Evolutionary conservation across 2,329 filamentous ascomycete species (phyloP).

Genomic region (Trichoderma sp.): DNA sequence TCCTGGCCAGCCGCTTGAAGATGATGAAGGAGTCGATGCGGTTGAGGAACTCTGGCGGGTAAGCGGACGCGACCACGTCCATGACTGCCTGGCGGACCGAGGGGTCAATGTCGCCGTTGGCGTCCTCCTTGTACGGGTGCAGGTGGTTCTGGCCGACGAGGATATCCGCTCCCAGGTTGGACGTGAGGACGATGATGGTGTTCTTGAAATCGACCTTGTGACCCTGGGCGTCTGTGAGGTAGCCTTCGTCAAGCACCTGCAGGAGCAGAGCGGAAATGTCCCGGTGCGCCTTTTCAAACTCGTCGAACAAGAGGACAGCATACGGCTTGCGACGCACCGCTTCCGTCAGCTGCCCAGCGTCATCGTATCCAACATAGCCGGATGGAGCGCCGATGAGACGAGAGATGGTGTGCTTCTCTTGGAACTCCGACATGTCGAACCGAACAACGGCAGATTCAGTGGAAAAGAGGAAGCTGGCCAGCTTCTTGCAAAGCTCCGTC

Average conservation of each 20-base stretch:
- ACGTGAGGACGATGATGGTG: conserved; percentile 94
- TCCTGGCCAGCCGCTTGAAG: conserved; percentile 80
- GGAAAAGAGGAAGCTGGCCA: conserved; percentile 90
- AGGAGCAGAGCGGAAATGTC: conserved; percentile 91
- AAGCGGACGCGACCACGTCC: conserved; percentile 74
- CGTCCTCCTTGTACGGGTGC: conserved; percentile 63
- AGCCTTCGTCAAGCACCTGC: conserved; percentile 94
- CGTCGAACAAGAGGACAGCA: conserved; percentile 90
- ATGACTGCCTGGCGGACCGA: conserved; percentile 79
- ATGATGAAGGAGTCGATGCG: conserved; percentile 96
- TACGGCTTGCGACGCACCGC: conserved; percentile 94
- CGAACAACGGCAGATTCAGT: conserved; percentile 87
- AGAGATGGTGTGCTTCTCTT: conserved; percentile 95
- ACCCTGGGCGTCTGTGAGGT: conserved; percentile 91
- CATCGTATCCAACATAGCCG: conserved; percentile 95
- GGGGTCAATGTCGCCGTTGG: conserved; percentile 69
- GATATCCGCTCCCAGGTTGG: conserved; percentile 90
- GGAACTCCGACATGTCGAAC: conserved; percentile 98
- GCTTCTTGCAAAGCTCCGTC: conserved; percentile 95
- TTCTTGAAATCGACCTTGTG: conserved; percentile 97
- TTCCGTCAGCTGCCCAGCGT: conserved; percentile 93
- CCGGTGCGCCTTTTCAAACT: conserved; percentile 95
- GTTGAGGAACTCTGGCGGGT: conserved; percentile 95
- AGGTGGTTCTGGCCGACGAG: conserved; percentile 74
- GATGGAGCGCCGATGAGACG: conserved; percentile 90